Conservation (phyloP, 306 rosid species). For the Prunus padus region DNA sequence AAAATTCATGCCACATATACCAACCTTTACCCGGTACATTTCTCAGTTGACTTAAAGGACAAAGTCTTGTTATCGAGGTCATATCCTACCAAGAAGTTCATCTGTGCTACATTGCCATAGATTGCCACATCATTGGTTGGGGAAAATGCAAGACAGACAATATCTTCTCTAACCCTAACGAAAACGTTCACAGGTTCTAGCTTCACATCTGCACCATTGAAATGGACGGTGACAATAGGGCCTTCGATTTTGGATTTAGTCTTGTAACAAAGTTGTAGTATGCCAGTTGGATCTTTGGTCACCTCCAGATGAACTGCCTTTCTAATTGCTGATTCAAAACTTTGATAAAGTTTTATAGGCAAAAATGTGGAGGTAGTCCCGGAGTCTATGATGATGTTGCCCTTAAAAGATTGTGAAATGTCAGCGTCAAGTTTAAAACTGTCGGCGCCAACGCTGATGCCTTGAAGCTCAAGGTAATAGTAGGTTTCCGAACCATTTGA, state of each 20-base stretch:
- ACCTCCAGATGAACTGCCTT: neutral
- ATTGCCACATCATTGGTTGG: neutral
- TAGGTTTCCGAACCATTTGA: neutral
- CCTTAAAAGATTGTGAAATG: slow-evolving; percentile 5
- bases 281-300: neutral
- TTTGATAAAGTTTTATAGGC: slow-evolving; percentile 18
- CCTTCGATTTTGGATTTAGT: neutral
- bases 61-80: slow-evolving; percentile 26
- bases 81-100: slow-evolving; percentile 46
- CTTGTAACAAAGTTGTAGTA: slow-evolving; percentile 32
- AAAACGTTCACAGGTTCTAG: slow-evolving; percentile 33
- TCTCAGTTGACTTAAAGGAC: slow-evolving; percentile 44
- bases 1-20: neutral
- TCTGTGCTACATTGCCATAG: slow-evolving; percentile 52
- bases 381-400: slow-evolving; percentile 40
- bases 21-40: slow-evolving; percentile 7
- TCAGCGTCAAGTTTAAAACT: neutral
- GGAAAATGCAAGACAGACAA: slow-evolving; percentile 44
- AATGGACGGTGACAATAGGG: slow-evolving; percentile 38
- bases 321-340: slow-evolving; percentile 22
- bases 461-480: slow-evolving; percentile 19
- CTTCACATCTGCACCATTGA: slow-evolving; percentile 34
- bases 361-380: slow-evolving; percentile 36
- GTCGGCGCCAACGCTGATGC: slow-evolving; percentile 4
- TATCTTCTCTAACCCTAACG: neutral